phyloP scores from a whole-genome alignment of 306 rosid species.

The Corylus avellana region DNA sequence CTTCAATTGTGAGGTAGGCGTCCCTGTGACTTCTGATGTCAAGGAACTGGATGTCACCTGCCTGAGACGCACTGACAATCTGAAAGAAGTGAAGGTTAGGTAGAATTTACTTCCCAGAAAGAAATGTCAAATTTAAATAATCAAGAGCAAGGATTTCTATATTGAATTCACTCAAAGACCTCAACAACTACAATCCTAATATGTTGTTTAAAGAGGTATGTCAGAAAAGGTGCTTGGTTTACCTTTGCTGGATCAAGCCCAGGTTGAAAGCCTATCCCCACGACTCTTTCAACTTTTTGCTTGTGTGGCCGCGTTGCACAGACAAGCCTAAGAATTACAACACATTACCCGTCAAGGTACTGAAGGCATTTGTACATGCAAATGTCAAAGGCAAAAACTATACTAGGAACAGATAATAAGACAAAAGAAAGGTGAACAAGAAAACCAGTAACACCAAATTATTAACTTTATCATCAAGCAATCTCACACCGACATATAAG shows the following conservation, averaged over 20 bases:
- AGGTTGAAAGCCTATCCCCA: conserved; percentile 98
- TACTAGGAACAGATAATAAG: neutral
- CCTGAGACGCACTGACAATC: conserved; percentile 97
- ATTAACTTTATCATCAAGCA: neutral
- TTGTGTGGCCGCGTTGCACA: conserved; percentile 70
- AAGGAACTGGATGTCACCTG: conserved; percentile 91
- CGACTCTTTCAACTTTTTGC: conserved; percentile 72
- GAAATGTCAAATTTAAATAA: neutral
- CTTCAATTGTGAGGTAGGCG: conserved; percentile 77
- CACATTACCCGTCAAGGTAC: conserved; percentile 2
- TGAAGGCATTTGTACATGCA: conserved; percentile 9
- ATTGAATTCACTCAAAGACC: neutral
- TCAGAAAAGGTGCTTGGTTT: conserved; percentile 21
- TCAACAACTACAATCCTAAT: neutral
- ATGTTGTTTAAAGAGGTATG: neutral
- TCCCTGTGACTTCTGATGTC: conserved; percentile 75
- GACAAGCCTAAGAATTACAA: conserved; percentile 60
- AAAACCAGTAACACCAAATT: neutral
- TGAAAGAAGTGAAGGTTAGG: conserved; percentile 31
- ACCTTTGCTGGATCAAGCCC: conserved; percentile 95
- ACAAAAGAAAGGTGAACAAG: neutral
- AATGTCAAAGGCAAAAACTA: neutral
- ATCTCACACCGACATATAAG: neutral
- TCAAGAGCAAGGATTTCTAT: neutral
- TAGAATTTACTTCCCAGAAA: neutral